Conservation (phyloP, 805 yeast genomes). For the Cyberlindnera amylophila region DNA sequence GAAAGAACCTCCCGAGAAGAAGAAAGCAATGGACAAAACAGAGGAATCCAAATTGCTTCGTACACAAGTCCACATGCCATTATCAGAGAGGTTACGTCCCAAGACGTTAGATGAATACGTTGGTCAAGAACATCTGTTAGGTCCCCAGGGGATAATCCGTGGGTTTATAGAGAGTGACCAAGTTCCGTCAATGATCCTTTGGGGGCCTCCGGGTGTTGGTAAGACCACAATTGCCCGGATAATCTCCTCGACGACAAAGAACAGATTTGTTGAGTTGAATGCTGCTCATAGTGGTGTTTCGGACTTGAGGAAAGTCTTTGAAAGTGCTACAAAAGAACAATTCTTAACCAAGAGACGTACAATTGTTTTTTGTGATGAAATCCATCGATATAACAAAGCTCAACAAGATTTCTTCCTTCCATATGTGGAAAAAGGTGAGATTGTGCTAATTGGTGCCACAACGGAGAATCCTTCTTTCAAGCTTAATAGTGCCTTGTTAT, state of each 20-base stretch:
- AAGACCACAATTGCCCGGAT: conserved; percentile 83
- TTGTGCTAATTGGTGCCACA: conserved; percentile 90
- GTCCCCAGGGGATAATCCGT: conserved; percentile 55
- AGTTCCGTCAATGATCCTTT: conserved; percentile 80
- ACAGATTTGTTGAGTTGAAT: conserved; percentile 70
- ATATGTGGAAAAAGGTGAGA: conserved; percentile 76
- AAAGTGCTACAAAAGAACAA: conserved; percentile 33
- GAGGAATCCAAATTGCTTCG: conserved; percentile 20
- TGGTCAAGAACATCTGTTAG: conserved; percentile 82
- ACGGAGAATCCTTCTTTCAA: conserved; percentile 91
- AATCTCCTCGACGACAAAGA: conserved; percentile 31
- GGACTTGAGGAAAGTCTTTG: conserved; percentile 63
- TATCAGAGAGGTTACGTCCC: conserved; percentile 87
- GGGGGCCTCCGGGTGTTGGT: conserved; percentile 96
- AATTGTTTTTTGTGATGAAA: conserved; percentile 85
- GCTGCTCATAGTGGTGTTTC: conserved; percentile 72
- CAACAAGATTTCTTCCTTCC: conserved; percentile 90
- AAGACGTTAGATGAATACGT: conserved; percentile 59
- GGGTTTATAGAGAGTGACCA: conserved; percentile 58
- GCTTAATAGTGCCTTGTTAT: conserved; percentile 74
- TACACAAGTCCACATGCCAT: conserved; percentile 34
- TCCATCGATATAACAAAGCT: conserved; percentile 78
- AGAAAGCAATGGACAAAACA: conserved; percentile 6
- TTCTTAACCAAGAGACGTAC: conserved; percentile 48
- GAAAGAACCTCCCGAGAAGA: not conserved